Evolutionary conservation across 1,284 basidiomycete genomes (phyloP), one percentile per base, ranked within the genome.

Genomic region (Sanghuangporus sanghuang): DNA sequence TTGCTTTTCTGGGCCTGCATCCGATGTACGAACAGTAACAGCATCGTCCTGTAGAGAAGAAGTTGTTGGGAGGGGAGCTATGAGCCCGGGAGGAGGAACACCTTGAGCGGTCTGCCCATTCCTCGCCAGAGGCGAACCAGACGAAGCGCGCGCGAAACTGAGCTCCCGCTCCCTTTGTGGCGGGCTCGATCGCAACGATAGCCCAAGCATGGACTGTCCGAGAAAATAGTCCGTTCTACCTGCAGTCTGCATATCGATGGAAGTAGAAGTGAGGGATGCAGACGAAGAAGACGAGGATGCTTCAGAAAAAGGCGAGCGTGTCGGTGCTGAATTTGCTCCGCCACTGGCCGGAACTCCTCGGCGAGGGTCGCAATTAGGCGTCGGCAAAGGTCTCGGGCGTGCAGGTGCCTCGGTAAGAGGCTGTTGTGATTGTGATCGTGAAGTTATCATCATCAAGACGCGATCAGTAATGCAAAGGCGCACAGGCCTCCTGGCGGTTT

Each of bases 31-130:
- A 35, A 87, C 73, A 23, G 74, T 67, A 1, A 74, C 68, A 1
- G 84, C 68, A 2, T 81, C 81, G 0, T 79, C 75, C 14, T 79
- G 69, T 21, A 91, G 81, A 0, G 79, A 77, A 23, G 82, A 70
- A 27, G 87, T 71, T 18, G 81, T 81, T 0, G 89, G 88, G 1
- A 90, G 77, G 1, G 87, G 81, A 0, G 85, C 84, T 0, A 86
- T 89, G 23, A 90, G 80, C 1, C 82, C 79, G 0, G 85, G 81
- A 1, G 76, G 27, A n/a, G 21, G 16, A 14, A n/a, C 40, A n/a
- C 11, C n/a, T n/a, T 42, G 40, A 12, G 12, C 44, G 21, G 21
- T 46, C 44, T 46, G 44, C 7, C 21, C 44, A 46, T 46, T 46
- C 21, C 7, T 16, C 16, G 44, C 16, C 44, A 18, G 21, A 46